phyloP scores from a whole-genome alignment of 352 stramenopile species.

The Phytophthora citrophthora region DNA sequence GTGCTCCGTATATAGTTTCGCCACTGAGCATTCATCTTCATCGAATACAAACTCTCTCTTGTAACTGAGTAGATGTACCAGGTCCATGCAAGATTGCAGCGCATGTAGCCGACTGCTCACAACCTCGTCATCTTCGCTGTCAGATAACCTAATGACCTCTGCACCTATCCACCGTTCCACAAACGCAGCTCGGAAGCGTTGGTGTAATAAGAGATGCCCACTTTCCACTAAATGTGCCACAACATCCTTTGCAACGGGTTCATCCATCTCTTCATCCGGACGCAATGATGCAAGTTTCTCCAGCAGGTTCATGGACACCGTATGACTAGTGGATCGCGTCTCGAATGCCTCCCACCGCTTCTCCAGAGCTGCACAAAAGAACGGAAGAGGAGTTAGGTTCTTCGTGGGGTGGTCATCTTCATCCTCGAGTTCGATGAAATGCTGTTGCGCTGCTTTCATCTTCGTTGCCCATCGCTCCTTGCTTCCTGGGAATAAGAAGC shows the following conservation, averaged over 20 bases:
- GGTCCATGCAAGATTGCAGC: constrained; percentile 81
- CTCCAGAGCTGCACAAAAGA: constrained; percentile 56
- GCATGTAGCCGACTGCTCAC: constrained; percentile 54
- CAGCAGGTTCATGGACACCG: constrained; percentile 55
- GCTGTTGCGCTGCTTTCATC: constrained; percentile 6
- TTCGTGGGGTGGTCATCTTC: constrained; percentile 37
- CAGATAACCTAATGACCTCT: constrained; percentile 56
- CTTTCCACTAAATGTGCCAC: constrained; percentile 60
- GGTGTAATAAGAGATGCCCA: constrained; percentile 68
- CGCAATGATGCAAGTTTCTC: constrained; percentile 50
- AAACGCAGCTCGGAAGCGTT: constrained; percentile 81
- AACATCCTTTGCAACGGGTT: constrained; percentile 57
- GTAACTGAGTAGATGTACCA: constrained; percentile 87
- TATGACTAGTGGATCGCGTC: constrained; percentile 59
- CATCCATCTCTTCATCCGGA: constrained; percentile 54
- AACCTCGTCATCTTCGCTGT: constrained; percentile 51
- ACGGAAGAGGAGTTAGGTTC: constrained; percentile 39
- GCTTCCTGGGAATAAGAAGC: constrained; percentile 50
- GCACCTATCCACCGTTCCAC: constrained; percentile 65
- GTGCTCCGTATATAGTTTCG: constrained; percentile 81
- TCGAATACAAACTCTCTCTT: constrained; percentile 88
- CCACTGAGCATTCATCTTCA: constrained; percentile 69
- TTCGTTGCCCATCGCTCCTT: constrained; percentile 35
- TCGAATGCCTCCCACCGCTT: constrained; percentile 61
- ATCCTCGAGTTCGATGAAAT: constrained; percentile 35